Evolutionary conservation across 2,329 filamentous ascomycete genomes (phyloP), one percentile per base, ranked within the genome.

Genomic region (Fusarium clavum): DNA sequence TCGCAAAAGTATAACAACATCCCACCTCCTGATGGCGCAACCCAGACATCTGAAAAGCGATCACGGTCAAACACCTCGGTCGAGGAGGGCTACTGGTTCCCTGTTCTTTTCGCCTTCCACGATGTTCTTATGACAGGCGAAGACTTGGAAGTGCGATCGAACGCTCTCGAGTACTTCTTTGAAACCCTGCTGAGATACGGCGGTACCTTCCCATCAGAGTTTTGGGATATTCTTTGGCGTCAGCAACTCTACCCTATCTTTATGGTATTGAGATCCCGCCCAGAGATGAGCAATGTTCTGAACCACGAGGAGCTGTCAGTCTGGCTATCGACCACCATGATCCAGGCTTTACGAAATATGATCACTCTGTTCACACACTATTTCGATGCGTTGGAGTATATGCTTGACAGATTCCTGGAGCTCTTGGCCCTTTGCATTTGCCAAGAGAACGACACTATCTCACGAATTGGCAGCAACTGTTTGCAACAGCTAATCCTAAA

Each of bases 41-140:
- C 72, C 24, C 83, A 82, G 64, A 73, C 80, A 25, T 80, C 85
- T 1, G 82, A 82, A 57, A 80, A 82, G 79, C 79, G 77, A 77
- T 89, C 91, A 64, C 90, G 90, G 59, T 92, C 85, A 61, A 91
- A 92, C 56, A 97, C 97, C 47, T 97, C 94, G 6, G 90, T 96
- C 69, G 97, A 99, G 79, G 96, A 98, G 79, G 94, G 97, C 40
- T 99, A 94, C 80, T 99, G 96, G 96, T 99, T 99, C 80, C 96
- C 96, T 0, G 93, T 99, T 8, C 85, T 99, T 30, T 98, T 99
- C 77, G 95, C 97, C 5, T 99, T 99, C 84, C 96, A 99, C 78
- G 96, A 99, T 79, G 94, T 99, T 24, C 84, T 99, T 49, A 99
- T 99, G 96, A 99, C 96, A 3, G 96, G 97, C 4, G 97, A 99